These are phyloP conservation scores for Aspergillus sp. DNA, from an alignment of 2,329 filamentous ascomycete species.

Conservation along the genomic window DNA sequence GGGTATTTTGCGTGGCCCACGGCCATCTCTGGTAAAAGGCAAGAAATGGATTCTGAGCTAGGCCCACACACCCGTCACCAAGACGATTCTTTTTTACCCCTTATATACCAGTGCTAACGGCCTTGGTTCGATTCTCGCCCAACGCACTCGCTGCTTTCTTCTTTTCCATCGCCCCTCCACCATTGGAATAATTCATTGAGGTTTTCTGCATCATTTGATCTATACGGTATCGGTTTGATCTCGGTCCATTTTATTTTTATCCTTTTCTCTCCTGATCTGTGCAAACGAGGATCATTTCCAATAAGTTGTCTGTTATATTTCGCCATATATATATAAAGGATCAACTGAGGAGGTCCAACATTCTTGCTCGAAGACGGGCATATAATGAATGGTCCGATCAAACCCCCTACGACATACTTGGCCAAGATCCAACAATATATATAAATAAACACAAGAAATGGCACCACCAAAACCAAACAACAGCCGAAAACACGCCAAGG, in stretches of 20 bases:
- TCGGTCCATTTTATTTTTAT: not conserved
- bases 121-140: not conserved
- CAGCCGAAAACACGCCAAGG: constrained; percentile 3
- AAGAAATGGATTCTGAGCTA: constrained; percentile 73
- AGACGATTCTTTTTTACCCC: not conserved
- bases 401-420: not conserved
- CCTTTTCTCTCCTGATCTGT: not conserved
- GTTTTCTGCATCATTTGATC: no score
- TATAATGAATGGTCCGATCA: not conserved
- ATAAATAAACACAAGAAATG: constrained; percentile 5
- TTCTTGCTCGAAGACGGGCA: not conserved
- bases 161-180: not conserved
- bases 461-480: constrained; percentile 7
- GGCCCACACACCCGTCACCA: constrained; percentile 25
- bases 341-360: not conserved
- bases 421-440: not conserved
- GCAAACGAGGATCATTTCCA: not conserved
- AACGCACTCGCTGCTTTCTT: not conserved
- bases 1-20: constrained; percentile 63
- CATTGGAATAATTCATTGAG: not conserved
- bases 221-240: not conserved
- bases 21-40: constrained; percentile 80
- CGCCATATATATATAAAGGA: not conserved
- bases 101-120: not conserved
- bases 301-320: not conserved